These are phyloP conservation scores for Cercospora canescens DNA, from an alignment of 2,329 filamentous ascomycete genomes.

Conservation along the genomic window DNA sequence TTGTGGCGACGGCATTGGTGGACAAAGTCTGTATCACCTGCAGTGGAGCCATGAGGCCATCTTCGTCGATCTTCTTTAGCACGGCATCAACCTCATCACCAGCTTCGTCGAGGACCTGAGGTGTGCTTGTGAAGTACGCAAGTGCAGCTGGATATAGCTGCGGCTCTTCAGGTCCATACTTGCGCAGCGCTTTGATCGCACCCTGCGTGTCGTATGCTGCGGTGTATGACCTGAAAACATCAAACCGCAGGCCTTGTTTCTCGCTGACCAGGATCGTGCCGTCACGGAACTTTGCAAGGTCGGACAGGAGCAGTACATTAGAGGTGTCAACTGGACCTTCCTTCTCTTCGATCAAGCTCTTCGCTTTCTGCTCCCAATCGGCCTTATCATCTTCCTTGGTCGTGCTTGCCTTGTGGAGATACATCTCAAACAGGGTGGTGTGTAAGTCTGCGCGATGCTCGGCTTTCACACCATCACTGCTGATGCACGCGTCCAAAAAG, in stretches of 20 bases:
- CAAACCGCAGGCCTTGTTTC: slow-evolving; percentile 85
- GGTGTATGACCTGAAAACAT: slow-evolving; percentile 96
- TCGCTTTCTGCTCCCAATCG: slow-evolving; percentile 88
- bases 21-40: slow-evolving; percentile 93
- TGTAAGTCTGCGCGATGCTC: slow-evolving; percentile 83
- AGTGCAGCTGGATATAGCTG: slow-evolving; percentile 90
- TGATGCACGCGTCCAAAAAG: slow-evolving; percentile 86
- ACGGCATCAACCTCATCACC: slow-evolving; percentile 76
- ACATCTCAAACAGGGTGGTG: slow-evolving; percentile 97
- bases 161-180: slow-evolving; percentile 89
- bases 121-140: slow-evolving; percentile 87
- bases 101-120: slow-evolving; percentile 78
- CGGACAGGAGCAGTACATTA: slow-evolving; percentile 88
- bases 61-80: slow-evolving; percentile 81
- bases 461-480: slow-evolving; percentile 68
- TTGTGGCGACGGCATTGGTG: slow-evolving; percentile 80
- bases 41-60: slow-evolving; percentile 89
- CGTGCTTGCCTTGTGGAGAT: slow-evolving; percentile 81
- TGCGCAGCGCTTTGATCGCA: slow-evolving; percentile 83
- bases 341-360: slow-evolving; percentile 78
- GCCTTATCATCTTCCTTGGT: slow-evolving; percentile 70
- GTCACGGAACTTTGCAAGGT: slow-evolving; percentile 84
- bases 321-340: slow-evolving; percentile 89
- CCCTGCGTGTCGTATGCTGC: slow-evolving; percentile 87
- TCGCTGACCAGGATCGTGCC: slow-evolving; percentile 92